Evolutionary conservation across 805 yeast genomes (phyloP).

Genomic region (Kluyveromyces lactis): DNA sequence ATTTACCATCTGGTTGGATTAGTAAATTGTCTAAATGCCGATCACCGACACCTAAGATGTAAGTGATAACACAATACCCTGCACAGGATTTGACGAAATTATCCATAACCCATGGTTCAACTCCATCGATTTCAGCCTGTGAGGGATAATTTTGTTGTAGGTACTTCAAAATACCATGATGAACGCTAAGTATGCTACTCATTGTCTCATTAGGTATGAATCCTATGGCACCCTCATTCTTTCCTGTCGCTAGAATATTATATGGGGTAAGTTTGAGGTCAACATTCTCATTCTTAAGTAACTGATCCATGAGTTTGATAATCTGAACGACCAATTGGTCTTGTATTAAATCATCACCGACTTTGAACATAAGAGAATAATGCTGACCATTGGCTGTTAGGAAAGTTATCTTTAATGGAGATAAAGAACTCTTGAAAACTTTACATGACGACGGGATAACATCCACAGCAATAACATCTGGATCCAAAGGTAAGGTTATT

Average conservation of each 20-base stretch:
- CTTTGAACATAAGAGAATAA: slow-evolving; percentile 85
- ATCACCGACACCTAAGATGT: slow-evolving; percentile 93
- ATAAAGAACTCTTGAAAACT: slow-evolving; percentile 85
- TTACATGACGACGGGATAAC: slow-evolving; percentile 69
- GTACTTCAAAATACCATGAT: slow-evolving; percentile 70
- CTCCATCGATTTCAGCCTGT: slow-evolving; percentile 27
- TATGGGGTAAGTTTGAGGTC: slow-evolving; percentile 86
- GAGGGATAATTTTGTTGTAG: slow-evolving; percentile 61
- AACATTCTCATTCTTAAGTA: slow-evolving; percentile 80
- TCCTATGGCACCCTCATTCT: slow-evolving; percentile 86
- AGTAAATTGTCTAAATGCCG: slow-evolving; percentile 88
- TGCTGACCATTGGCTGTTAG: slow-evolving; percentile 43
- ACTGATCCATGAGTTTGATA: slow-evolving; percentile 81
- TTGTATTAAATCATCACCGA: slow-evolving; percentile 91
- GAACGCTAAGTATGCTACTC: slow-evolving; percentile 63
- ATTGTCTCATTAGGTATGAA: slow-evolving; percentile 90
- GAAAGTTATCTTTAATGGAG: slow-evolving; percentile 80
- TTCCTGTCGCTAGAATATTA: slow-evolving; percentile 81
- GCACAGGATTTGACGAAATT: slow-evolving; percentile 93
- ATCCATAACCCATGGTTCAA: slow-evolving; percentile 63
- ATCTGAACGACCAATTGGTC: slow-evolving; percentile 96
- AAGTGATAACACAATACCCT: slow-evolving; percentile 95
- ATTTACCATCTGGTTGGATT: slow-evolving; percentile 73
- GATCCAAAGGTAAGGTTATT: slow-evolving; percentile 75
- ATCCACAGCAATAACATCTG: slow-evolving; percentile 65